Evolutionary conservation across 2,329 filamentous ascomycete genomes (phyloP), one percentile per base, ranked within the genome.

Genomic region (Zopfia rhizophila): DNA sequence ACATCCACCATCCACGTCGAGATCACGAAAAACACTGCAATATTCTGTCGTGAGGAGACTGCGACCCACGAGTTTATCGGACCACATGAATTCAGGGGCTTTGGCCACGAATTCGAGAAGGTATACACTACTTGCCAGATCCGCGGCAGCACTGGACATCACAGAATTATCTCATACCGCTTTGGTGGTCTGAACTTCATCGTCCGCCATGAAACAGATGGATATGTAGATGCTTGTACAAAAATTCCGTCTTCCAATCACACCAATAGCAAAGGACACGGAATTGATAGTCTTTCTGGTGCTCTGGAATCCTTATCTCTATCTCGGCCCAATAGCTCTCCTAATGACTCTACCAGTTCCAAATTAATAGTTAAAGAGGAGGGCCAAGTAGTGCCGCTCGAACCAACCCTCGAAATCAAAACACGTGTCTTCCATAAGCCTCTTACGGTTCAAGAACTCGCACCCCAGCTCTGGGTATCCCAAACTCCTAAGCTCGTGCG

Each of bases 401-500:
- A 25, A 22, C 73, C 69, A 23, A 77, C 66, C 3, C 57, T 79
- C 8, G 74, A 79, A 53, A 73, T 80, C 62, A 79, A 79, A 60
- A 79, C 75, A 6, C 69, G 72, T 1, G 58, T 65, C n/a, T 22
- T 27, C 3, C 53, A 65, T 19, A 74, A 65, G 28, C 57, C 39
- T 14, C 51, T 79, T 12, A 12, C 49, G 2, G 38, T 78, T 7
- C 0, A 52, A 7, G 65, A 76, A 4, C 55, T 77, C 22, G 65
- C 64, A 17, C 48, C 73, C 2, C 75, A 78, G 58, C 66, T 79
- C 17, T 80, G 76, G 76, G 51, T 69, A 12, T 78, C 74, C 3
- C 76, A 79, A 60, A 79, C 76, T 1, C 70, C 72, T 1, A 76
- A 75, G 28, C 73, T 79, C 23, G 74, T 79, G n/a, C 68, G 72